Percentiles rank a stretch among this genome's conserved stretches.
These are phyloP conservation scores for Exophiala sideris DNA, from an alignment of 2,329 filamentous ascomycete species.

Conservation along the genomic window DNA sequence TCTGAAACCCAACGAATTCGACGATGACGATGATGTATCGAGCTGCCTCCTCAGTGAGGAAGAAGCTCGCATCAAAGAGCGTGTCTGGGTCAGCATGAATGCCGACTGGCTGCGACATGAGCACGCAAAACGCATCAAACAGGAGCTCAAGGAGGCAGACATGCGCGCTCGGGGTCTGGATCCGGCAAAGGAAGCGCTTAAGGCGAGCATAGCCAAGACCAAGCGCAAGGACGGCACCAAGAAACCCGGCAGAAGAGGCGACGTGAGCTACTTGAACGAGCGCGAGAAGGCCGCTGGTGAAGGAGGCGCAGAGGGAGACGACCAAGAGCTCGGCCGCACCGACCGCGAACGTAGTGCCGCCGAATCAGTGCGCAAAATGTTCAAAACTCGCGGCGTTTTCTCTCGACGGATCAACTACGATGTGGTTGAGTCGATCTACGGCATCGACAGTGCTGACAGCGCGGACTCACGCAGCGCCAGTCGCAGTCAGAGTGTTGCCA, in stretches of 20 bases:
- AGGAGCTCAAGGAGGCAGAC: conserved; percentile 59
- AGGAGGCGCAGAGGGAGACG: neutral
- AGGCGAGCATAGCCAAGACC: conserved; percentile 33
- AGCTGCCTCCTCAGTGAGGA: conserved; percentile 71
- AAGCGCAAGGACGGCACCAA: conserved; percentile 46
- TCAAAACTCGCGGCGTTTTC: conserved; percentile 26
- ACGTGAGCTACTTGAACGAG: conserved; percentile 45
- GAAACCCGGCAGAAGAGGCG: conserved; percentile 45
- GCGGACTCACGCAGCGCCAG: conserved; percentile 11
- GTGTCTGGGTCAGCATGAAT: conserved; percentile 92
- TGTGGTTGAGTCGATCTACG: conserved; percentile 25
- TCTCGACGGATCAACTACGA: conserved; percentile 28
- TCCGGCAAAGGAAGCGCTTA: conserved; percentile 28
- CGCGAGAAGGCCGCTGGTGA: conserved; percentile 26
- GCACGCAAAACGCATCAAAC: conserved; percentile 76
- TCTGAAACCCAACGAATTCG: conserved; percentile 71
- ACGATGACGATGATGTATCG: conserved; percentile 80
- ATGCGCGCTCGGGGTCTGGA: conserved; percentile 38
- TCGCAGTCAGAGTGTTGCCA: conserved; percentile 14
- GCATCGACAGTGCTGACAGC: conserved; percentile 12
- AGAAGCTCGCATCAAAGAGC: conserved; percentile 79
- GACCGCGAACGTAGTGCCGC: conserved; percentile 18
- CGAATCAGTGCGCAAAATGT: conserved; percentile 25
- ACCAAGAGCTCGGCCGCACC: conserved; percentile 6
- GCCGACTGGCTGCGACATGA: conserved; percentile 87